phyloP scores from a whole-genome alignment of 176 grass and related monocot species.

The Saccharum officinarum region DNA sequence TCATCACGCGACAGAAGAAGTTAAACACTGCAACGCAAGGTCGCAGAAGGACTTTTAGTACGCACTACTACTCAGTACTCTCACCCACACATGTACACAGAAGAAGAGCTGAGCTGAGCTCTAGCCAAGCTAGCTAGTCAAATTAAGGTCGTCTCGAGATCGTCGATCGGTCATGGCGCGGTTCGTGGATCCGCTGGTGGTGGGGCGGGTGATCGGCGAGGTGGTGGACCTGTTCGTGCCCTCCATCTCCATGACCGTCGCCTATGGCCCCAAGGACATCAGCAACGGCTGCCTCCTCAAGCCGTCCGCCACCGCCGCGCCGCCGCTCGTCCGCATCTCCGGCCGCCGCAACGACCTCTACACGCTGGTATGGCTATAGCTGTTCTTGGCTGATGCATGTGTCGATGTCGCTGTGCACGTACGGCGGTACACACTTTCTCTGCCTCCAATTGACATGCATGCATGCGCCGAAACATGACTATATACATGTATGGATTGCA shows the following conservation, averaged over 20 bases:
- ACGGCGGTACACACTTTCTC: too few relatives aligned
- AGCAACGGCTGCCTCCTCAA: conserved; percentile 82
- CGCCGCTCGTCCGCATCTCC: conserved; percentile 57
- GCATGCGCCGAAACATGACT: neutral
- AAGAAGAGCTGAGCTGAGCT: too few relatives aligned
- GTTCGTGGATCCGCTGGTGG: conserved; percentile 79
- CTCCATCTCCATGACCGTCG: conserved; percentile 57
- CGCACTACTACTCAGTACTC: too few relatives aligned
- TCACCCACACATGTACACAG: neutral
- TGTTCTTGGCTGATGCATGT: too few relatives aligned
- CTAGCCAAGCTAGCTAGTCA: too few relatives aligned
- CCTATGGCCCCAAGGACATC: conserved; percentile 66
- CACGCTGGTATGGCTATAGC: conserved; percentile 66
- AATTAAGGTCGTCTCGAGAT: neutral
- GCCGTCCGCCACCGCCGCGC: conserved; percentile 53
- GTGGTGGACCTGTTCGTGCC: conserved; percentile 89
- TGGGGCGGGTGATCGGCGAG: conserved; percentile 83
- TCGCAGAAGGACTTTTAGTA: too few relatives aligned
- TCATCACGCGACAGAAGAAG: neutral
- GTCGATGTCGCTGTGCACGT: too few relatives aligned
- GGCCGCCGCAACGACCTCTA: conserved; percentile 64
- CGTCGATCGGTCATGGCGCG: conserved; percentile 22
- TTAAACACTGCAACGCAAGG: neutral
- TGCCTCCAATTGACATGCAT: too few relatives aligned
- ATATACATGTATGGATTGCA: neutral